Evolutionary conservation across 2,329 filamentous ascomycete species (phyloP), one percentile per base, ranked within the genome.

Genomic region (Ilyonectria destructans): DNA sequence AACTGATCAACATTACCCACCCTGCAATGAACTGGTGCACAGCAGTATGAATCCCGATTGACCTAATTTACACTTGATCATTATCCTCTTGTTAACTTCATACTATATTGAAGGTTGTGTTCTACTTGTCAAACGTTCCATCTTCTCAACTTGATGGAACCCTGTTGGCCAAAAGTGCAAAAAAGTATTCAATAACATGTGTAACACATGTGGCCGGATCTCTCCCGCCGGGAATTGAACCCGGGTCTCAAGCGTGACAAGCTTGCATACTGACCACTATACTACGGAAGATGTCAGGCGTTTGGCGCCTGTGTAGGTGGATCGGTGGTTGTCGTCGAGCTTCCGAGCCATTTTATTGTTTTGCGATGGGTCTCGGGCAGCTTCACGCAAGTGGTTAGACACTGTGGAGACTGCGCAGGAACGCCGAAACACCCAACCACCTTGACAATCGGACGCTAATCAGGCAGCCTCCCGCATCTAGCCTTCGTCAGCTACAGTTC

Each of bases 251-350:
- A 43, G 40, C 40, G 40, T 43, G 40, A 43, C 40, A 43, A 43
- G 40, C 40, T 43, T n/a, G 40, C 40, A 43, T 43, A 43, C 40
- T 43, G 40, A 43, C 40, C 40, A 43, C 40, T 43, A 43, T 43
- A 43, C 40, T 43, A 43, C 40, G 40, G 40, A 43, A 43, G 40
- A 43, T 43, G 40, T 17, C 40, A 43, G 40, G 40, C 40, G 40
- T 43, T 43, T 17, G n/a, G n/a, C 40, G 40, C 40, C 40, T 43
- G 40, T 43, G 40, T 43, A 43, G 40, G 5, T 43, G 40, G 40
- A 43, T 43, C 40, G 40, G 40, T 43, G 40, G 6, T 43, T 43
- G 40, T n/a, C 5, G 40, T 9, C 6, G 40, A 43, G 17, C 15
- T 43, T 26, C 26, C 26, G n/a, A 17, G 31, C 12, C 31, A 33